Evolutionary conservation across 306 rosid species (phyloP), one percentile per base, ranked within the genome.

Genomic region (Cicer arietinum): DNA sequence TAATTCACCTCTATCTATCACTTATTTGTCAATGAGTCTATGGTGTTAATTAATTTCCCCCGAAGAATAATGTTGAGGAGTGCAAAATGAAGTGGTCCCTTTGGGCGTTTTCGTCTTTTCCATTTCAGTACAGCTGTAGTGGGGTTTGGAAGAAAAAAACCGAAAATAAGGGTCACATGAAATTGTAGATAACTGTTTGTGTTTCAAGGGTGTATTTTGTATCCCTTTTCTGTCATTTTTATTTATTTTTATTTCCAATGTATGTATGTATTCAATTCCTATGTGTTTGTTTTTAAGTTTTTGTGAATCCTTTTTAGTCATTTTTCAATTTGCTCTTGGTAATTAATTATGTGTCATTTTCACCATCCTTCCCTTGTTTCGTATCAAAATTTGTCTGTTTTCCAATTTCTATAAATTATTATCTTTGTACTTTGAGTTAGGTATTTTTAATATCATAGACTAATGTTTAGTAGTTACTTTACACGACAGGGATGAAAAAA

Each of bases 161-260:
- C 30, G 43, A 74, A 43, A 37, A 40, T 12, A 20, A 13, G 40
- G 86, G 87, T 20, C 84, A 25, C 76, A 63, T 75, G 74, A 77
- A 77, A 82, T 72, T 91, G 95, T 86, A 86, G 82, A 89, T 91
- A 87, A 58, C 75, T 75, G 84, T 30, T 74, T 67, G 69, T 79
- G 82, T 85, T 65, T 62, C 84, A 75, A 60, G 90, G 84, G 80
- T 84, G 84, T 76, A 82, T 82, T 84, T 86, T 86, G 79, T 77
- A 85, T 75, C 86, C 84, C 86, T 42, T 62, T 45, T 82, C 6
- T 65, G 65, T 75, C 14, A 16, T 47, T 47, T 66, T 61, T n/a
- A 7, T 53, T 61, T 11, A 16, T 14, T 50, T 43, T 46, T 2
- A 16, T 70, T 51, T 69, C 66, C 63, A 20, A 42, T 80, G 82